phyloP scores from a whole-genome alignment of 2,329 filamentous ascomycete genomes.

The Chalaropsis thielavioides region DNA sequence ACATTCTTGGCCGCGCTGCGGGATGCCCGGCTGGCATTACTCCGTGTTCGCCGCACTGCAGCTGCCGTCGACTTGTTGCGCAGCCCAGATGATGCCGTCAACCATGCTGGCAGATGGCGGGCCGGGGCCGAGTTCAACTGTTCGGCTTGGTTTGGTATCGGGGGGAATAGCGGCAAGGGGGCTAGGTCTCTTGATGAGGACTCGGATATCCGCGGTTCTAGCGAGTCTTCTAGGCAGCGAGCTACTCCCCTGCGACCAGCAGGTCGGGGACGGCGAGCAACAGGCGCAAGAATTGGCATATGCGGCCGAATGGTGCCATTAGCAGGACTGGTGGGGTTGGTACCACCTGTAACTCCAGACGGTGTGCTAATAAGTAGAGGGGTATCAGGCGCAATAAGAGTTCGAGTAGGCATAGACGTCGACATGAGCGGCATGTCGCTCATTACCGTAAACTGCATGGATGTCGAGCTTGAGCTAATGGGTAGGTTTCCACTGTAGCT shows the following conservation, averaged over 20 bases:
- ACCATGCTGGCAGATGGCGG: constrained; percentile 1
- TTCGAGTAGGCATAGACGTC: not conserved
- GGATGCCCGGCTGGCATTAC: constrained; percentile 35
- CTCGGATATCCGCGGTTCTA: constrained; percentile 24
- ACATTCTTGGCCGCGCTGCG: constrained; percentile 49
- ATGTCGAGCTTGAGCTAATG: not conserved
- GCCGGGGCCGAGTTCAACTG: not conserved
- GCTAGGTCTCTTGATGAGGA: not conserved
- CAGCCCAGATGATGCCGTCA: not conserved
- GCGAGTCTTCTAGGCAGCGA: constrained; percentile 41
- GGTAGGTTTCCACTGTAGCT: constrained; percentile 9
- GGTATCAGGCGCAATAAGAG: not conserved
- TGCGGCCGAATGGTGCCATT: constrained; percentile 28
- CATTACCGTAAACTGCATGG: constrained; percentile 6
- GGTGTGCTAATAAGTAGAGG: constrained; percentile 44
- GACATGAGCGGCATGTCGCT: not conserved
- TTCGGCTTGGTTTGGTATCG: not conserved
- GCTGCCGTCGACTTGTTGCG: constrained; percentile 21
- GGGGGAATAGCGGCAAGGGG: constrained; percentile 15
- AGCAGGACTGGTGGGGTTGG: not conserved
- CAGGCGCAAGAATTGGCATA: constrained; percentile 37
- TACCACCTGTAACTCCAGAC: constrained; percentile 34
- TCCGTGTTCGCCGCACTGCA: constrained; percentile 34
- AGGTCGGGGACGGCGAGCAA: constrained; percentile 36
- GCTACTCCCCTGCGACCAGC: constrained; percentile 24